Evolutionary conservation across 2,329 filamentous ascomycete genomes (phyloP).

Genomic region (Fusarium agapanthi): DNA sequence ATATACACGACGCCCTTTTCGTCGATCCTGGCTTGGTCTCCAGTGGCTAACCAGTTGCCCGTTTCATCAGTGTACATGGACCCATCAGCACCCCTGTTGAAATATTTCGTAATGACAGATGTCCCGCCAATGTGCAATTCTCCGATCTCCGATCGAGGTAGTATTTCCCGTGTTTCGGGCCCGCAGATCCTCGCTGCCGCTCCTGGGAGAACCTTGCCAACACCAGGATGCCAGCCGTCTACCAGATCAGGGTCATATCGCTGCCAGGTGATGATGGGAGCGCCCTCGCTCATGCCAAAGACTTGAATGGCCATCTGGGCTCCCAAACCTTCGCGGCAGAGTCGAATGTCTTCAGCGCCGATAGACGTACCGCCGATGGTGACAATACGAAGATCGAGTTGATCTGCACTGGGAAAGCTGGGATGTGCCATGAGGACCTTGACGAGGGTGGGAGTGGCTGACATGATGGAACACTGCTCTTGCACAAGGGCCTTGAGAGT

Average conservation of each 20-base stretch:
- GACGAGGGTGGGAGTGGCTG: conserved; percentile 51
- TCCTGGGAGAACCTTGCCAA: conserved; percentile 53
- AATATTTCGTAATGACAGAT: conserved; percentile 48
- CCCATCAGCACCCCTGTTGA: conserved; percentile 38
- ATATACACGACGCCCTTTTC: conserved; percentile 50
- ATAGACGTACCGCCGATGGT: conserved; percentile 49
- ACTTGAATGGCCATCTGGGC: conserved; percentile 47
- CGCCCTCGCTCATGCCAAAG: conserved; percentile 58
- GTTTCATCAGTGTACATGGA: conserved; percentile 49
- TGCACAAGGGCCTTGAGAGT: conserved; percentile 45
- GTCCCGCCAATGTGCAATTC: conserved; percentile 53
- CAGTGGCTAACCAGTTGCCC: conserved; percentile 51
- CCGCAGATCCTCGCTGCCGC: conserved; percentile 50
- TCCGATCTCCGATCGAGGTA: conserved; percentile 47
- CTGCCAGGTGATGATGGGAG: conserved; percentile 53
- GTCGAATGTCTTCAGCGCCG: conserved; percentile 43
- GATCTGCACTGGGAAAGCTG: conserved; percentile 37
- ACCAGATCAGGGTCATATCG: conserved; percentile 42
- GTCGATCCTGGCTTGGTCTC: conserved; percentile 53
- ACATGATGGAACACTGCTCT: conserved; percentile 50
- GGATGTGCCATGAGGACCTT: conserved; percentile 46
- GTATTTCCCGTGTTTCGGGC: conserved; percentile 41
- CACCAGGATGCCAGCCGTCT: conserved; percentile 50
- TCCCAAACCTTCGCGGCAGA: conserved; percentile 46
- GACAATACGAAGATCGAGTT: conserved; percentile 46